Conservation (phyloP, 495 filamentous ascomycete genomes). For the Hypoxylon subgilvum region DNA sequence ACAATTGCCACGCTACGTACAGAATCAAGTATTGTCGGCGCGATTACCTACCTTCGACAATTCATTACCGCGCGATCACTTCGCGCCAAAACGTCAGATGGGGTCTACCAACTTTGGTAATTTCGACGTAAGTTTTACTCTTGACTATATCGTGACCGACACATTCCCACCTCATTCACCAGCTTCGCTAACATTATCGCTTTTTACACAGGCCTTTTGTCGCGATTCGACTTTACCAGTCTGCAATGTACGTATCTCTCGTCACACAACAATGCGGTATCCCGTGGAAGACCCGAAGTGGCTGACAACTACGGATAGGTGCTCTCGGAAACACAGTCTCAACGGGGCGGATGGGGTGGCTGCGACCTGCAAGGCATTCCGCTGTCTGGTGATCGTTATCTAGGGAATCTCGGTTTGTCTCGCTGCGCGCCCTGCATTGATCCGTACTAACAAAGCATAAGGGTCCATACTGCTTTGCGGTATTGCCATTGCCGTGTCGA, state of each 20-base stretch:
- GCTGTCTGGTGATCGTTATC: conserved; percentile 64
- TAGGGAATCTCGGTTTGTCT: conserved; percentile 85
- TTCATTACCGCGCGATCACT: conserved; percentile 23
- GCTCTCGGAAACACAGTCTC: conserved; percentile 50
- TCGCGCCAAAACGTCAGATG: conserved; percentile 51
- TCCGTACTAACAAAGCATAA: conserved; percentile 42
- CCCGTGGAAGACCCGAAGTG: conserved; percentile 12
- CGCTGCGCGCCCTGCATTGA: neutral
- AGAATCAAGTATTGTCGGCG: conserved; percentile 7
- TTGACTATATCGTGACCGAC: neutral
- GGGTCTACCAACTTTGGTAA: conserved; percentile 82
- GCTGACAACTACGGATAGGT: conserved; percentile 44
- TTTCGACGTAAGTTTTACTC: conserved; percentile 72
- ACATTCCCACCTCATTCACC: neutral
- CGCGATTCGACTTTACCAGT: conserved; percentile 93
- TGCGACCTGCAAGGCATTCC: conserved; percentile 77
- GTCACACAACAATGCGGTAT: conserved; percentile 32
- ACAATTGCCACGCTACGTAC: conserved; percentile 10
- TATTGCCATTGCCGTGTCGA: conserved; percentile 71
- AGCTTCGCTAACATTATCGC: conserved; percentile 11
- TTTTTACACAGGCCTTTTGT: conserved; percentile 79
- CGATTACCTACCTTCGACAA: conserved; percentile 10
- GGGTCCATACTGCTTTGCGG: conserved; percentile 89
- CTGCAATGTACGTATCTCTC: conserved; percentile 80
- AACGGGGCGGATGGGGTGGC: conserved; percentile 61